Evolutionary conservation across 2,329 filamentous ascomycete genomes (phyloP).

Genomic region (Cladosporium sphaerospermum): DNA sequence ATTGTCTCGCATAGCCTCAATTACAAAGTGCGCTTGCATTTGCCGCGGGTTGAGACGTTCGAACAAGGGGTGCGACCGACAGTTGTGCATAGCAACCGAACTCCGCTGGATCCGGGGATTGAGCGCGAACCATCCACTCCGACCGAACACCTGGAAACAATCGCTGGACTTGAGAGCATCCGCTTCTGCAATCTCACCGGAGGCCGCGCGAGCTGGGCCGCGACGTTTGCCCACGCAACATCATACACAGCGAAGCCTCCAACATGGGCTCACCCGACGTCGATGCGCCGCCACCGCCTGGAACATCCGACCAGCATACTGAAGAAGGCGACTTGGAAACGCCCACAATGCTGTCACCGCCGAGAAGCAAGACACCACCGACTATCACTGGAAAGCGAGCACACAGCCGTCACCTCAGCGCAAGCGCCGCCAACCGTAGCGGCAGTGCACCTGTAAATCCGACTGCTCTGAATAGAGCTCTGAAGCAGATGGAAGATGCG

Average conservation of each 20-base stretch:
- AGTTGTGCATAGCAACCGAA: constrained; percentile 9
- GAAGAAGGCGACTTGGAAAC: constrained; percentile 26
- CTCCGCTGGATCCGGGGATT: not conserved
- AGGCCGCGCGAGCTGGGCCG: not conserved
- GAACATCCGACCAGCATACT: not conserved
- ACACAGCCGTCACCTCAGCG: constrained; percentile 25
- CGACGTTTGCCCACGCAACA: not conserved
- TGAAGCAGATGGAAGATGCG: constrained; percentile 56
- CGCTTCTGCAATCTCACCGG: not conserved
- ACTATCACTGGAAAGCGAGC: constrained; percentile 45
- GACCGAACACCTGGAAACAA: not conserved
- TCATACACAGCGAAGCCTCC: not conserved
- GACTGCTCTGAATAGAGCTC: constrained; percentile 52
- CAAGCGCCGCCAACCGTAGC: constrained; percentile 25
- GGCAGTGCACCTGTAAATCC: constrained; percentile 53
- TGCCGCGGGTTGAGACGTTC: not conserved
- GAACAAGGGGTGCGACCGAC: not conserved
- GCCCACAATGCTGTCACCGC: constrained; percentile 48
- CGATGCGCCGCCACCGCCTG: not conserved
- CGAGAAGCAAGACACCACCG: constrained; percentile 55
- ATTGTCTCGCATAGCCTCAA: not conserved
- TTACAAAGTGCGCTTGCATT: not conserved
- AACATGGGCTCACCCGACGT: constrained; percentile 5
- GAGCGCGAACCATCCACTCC: not conserved
- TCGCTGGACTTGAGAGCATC: not conserved